phyloP scores from a whole-genome alignment of 208 protist genomes.

The Balamuthia mandrillaris region DNA sequence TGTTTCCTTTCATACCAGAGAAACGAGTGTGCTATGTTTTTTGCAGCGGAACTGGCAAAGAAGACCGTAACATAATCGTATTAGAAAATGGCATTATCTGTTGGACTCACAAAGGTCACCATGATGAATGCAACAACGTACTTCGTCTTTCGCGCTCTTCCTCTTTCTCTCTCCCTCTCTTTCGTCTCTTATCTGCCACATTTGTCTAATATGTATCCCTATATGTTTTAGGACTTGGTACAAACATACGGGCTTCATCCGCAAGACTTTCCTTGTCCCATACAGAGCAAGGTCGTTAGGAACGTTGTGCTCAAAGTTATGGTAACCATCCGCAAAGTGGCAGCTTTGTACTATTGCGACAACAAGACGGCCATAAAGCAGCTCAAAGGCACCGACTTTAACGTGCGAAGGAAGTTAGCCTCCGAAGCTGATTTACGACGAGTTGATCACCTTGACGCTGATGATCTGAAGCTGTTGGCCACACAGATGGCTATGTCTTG shows the following conservation, averaged over 20 bases:
- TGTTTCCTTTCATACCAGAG: neutral
- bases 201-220: too few species aligned
- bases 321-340: neutral
- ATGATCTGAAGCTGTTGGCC: conserved; percentile 8
- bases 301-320: conserved; percentile 11
- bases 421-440: neutral
- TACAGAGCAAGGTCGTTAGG: neutral
- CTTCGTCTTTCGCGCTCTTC: too few species aligned
- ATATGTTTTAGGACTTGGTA: too few species aligned
- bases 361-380: neutral
- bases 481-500: neutral
- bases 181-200: too few species aligned
- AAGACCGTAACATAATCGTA: neutral
- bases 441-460: neutral
- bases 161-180: too few species aligned
- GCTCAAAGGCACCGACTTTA: neutral
- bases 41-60: conserved; percentile 13
- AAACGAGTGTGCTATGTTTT: neutral
- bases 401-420: neutral
- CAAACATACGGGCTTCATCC: neutral
- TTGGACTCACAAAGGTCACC: conserved; percentile 9
- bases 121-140: conserved; percentile 30
- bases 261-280: neutral
- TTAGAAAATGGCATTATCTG: conserved; percentile 10
- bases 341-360: conserved; percentile 7